Evolutionary conservation across 164 flowering plant species (phyloP).

Genomic region (Macadamia integrifolia): DNA sequence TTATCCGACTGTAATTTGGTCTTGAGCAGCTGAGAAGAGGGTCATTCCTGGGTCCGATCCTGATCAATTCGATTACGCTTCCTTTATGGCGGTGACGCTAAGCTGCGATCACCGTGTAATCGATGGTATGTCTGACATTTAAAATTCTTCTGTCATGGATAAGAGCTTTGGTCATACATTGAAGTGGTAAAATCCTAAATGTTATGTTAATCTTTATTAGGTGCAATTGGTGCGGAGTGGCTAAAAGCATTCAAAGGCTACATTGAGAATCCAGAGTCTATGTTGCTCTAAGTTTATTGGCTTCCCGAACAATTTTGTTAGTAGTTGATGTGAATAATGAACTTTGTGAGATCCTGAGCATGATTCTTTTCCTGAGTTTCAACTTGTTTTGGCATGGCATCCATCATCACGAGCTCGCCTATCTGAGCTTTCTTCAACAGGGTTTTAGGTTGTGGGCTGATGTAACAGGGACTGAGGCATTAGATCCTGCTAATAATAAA

Average conservation of each 20-base stretch:
- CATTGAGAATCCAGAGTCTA: conserved; percentile 81
- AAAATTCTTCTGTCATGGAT: not conserved
- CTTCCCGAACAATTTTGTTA: conserved; percentile 6
- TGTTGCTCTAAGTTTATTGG: conserved; percentile 50
- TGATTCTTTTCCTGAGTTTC: conserved; percentile 2
- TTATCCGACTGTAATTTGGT: not conserved
- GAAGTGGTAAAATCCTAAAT: not conserved
- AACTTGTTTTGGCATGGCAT: not conserved
- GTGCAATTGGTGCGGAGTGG: conserved; percentile 97
- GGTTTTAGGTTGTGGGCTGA: not conserved
- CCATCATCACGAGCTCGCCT: not conserved
- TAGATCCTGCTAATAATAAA: not conserved
- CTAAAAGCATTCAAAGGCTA: conserved; percentile 86
- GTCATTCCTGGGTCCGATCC: conserved; percentile 66
- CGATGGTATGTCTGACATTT: conserved; percentile 48
- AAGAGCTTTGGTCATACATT: not conserved
- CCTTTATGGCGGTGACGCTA: conserved; percentile 86
- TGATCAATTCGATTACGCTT: conserved; percentile 60
- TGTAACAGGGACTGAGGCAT: conserved; percentile 5
- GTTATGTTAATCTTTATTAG: conserved; percentile 28
- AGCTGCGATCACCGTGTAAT: conserved; percentile 98
- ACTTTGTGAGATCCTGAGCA: not conserved
- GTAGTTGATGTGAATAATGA: conserved; percentile 14
- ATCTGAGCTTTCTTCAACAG: not conserved
- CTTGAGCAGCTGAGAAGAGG: conserved; percentile 44